Base-by-base conservation (phyloP, 306 rosid species). In the Quillaja saponaria region DNA sequence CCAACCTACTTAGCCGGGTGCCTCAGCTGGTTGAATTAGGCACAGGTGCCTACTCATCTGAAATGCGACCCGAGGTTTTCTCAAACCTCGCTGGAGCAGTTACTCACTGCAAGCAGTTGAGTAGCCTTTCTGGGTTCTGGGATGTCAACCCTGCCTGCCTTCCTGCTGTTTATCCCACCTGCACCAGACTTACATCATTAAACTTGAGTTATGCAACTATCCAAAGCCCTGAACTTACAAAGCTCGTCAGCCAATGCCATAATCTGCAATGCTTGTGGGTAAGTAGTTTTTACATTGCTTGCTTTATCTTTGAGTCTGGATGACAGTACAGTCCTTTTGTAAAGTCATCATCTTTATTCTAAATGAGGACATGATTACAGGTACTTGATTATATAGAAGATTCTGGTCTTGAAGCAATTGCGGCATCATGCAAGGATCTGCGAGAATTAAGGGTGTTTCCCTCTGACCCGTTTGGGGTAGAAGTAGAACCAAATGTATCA, bases 381-480 rank as follows among this genome's bases (percentile, higher is more conserved):
- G 99, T 92, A 44, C 67, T 92, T 83, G 99, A 92, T 83, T 83
- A 78, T 81, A 89, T 92, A 34, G 99, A 92, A 75, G 99, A 92
- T 75, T 62, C 39, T 10, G 99, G 99, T 21, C 99, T 92, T 54
- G 89, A 80, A 14, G 81, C 68, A 61, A 61, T 92, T 69, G 96
- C 99, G 38, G 89, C 63, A 25, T 67, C 90, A 7, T 92, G 99
- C 67, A 92, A 87, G 85, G 99, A 87, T 72, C 69, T 92, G 48
- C 76, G 85, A 71, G 96, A 92, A 66, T 72, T 92, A 55, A 82
- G 99, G 78, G 99, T 92, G 55, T 92, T 92, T 70, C 99, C 97
- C 0, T 92, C 99, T 0, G 91, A 92, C 38, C 95, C 95, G 0
- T 92, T 20, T 71, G 95, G 76, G 55, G 53, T 25, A 35, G 96